phyloP scores from a whole-genome alignment of 202 grass and related monocot species.

The Panicum virgatum region DNA sequence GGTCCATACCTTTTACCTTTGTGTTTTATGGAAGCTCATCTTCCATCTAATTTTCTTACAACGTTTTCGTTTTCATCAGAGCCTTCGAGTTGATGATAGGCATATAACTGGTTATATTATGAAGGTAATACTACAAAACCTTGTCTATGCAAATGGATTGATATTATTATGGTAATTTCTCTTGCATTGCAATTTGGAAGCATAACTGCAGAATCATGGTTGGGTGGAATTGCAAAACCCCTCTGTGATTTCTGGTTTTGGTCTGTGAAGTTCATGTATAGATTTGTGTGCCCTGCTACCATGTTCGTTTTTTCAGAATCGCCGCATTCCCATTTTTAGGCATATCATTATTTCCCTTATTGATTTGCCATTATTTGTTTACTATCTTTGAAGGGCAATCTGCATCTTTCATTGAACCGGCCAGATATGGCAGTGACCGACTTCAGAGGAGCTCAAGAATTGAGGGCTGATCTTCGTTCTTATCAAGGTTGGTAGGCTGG shows the following conservation, averaged over 20 bases:
- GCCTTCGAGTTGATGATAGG: slow-evolving; percentile 89
- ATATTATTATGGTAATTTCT: slow-evolving; percentile 16
- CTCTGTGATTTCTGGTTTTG: slow-evolving; percentile 3
- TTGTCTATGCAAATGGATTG: slow-evolving; percentile 13
- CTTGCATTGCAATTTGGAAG: slow-evolving; percentile 37
- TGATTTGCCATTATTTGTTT: slow-evolving; percentile 29
- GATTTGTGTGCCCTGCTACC: neutral
- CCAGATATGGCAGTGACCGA: slow-evolving; percentile 89
- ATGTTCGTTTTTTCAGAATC: neutral
- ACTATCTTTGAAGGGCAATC: slow-evolving; percentile 64
- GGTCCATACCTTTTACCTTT: slow-evolving; percentile 46
- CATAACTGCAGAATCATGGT: neutral
- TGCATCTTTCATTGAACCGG: slow-evolving; percentile 82
- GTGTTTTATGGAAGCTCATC: slow-evolving; percentile 10
- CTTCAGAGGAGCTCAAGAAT: slow-evolving; percentile 93
- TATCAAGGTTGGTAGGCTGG: slow-evolving; percentile 67
- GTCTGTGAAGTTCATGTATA: neutral
- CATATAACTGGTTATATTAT: slow-evolving; percentile 95
- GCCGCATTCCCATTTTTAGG: neutral
- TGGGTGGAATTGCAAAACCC: slow-evolving; percentile 11
- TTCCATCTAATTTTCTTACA: slow-evolving; percentile 30
- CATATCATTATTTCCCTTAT: neutral
- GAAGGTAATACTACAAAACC: slow-evolving; percentile 67
- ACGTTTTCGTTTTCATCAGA: slow-evolving; percentile 47
- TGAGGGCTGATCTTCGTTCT: slow-evolving; percentile 91